Percentiles rank a stretch among this genome's conserved stretches.
These are phyloP conservation scores for Rhytidhysteron rufulum DNA, from an alignment of 2,329 filamentous ascomycete genomes.

Conservation along the genomic window DNA sequence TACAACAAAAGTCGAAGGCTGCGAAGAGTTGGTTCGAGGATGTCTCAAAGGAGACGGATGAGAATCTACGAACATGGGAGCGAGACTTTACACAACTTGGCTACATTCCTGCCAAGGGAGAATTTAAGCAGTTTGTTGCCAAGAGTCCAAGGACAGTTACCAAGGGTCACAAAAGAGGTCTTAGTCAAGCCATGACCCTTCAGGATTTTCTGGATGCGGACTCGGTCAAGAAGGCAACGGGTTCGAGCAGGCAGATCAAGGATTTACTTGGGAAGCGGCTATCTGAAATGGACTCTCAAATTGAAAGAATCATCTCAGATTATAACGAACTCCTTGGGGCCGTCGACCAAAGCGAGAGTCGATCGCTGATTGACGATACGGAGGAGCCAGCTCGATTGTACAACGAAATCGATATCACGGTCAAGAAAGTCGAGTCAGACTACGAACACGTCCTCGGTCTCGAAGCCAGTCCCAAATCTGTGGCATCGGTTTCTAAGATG, in stretches of 20 bases:
- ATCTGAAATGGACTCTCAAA: conserved; percentile 37
- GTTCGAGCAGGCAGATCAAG: conserved; percentile 60
- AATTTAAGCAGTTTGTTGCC: conserved; percentile 55
- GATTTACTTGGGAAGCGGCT: conserved; percentile 59
- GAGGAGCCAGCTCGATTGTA: conserved; percentile 67
- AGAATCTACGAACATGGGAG: conserved; percentile 64
- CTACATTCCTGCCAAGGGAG: conserved; percentile 60
- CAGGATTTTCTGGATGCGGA: conserved; percentile 67
- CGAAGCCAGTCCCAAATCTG: conserved; percentile 61
- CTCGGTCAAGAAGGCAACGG: conserved; percentile 68
- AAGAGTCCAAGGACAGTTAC: conserved; percentile 29
- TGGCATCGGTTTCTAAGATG: conserved; percentile 61
- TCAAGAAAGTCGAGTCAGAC: conserved; percentile 82
- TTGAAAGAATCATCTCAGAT: conserved; percentile 39
- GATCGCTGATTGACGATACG: conserved; percentile 54
- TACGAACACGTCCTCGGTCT: conserved; percentile 73
- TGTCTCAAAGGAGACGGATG: conserved; percentile 64
- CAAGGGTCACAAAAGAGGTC: conserved; percentile 19
- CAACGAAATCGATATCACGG: conserved; percentile 80
- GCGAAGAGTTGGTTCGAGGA: conserved; percentile 67
- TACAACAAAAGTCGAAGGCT: conserved; percentile 69
- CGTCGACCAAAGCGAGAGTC: conserved; percentile 44
- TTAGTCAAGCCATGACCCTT: conserved; percentile 20
- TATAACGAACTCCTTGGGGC: conserved; percentile 43
- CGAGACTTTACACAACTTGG: conserved; percentile 62